Percentiles rank a stretch among this genome's conserved stretches.
Evolutionary conservation across 495 filamentous ascomycete genomes (phyloP).

Genomic region (Talaromyces borbonicus): DNA sequence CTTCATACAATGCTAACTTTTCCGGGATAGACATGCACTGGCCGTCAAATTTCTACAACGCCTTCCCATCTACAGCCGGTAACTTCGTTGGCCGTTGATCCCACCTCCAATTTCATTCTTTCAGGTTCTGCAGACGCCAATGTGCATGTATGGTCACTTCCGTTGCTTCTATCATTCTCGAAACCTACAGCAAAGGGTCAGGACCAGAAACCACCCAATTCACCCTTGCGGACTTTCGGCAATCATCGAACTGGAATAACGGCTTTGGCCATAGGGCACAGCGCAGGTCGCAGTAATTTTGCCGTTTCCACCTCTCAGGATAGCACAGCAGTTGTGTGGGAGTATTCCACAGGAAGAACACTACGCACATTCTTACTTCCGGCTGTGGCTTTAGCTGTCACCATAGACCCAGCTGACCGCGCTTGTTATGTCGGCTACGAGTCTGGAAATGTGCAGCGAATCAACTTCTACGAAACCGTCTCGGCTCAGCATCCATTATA

Average conservation of each 20-base stretch:
- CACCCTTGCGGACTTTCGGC: constrained; percentile 56
- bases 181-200: constrained; percentile 22
- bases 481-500: constrained; percentile 42
- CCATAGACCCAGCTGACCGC: constrained; percentile 74
- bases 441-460: constrained; percentile 71
- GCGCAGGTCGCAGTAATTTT: constrained; percentile 58
- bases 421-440: constrained; percentile 75
- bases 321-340: constrained; percentile 78
- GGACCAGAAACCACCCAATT: constrained; percentile 35
- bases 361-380: constrained; percentile 74
- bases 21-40: constrained; percentile 61
- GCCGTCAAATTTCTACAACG: constrained; percentile 78
- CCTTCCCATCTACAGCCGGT: constrained; percentile 80
- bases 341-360: constrained; percentile 65
- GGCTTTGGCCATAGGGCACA: constrained; percentile 56
- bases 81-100: constrained; percentile 61
- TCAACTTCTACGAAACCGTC: constrained; percentile 60
- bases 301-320: constrained; percentile 72
- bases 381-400: constrained; percentile 57
- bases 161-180: constrained; percentile 59
- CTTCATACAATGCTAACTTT: constrained; percentile 10
- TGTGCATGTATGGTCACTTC: constrained; percentile 81
- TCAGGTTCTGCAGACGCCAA: constrained; percentile 85
- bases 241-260: constrained; percentile 75
- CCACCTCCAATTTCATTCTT: constrained; percentile 67